phyloP scores from a whole-genome alignment of 352 stramenopile genomes.

The Globisporangium rhizosaccharum region DNA sequence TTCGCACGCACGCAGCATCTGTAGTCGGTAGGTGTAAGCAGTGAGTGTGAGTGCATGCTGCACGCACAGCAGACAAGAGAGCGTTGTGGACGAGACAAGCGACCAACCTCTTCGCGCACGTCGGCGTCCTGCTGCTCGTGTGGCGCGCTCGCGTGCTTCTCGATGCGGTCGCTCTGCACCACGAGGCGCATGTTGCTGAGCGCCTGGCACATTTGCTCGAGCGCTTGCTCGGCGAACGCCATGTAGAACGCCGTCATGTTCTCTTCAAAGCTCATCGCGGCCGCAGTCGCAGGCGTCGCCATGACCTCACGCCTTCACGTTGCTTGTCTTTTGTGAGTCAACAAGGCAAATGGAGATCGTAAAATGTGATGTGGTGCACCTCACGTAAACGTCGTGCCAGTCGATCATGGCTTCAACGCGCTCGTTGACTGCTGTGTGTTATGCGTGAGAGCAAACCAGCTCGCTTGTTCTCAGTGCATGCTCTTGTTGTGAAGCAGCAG shows the following conservation, averaged over 20 bases:
- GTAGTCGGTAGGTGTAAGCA: background rate
- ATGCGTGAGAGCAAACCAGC: background rate
- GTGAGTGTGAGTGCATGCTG: background rate
- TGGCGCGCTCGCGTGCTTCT: slow-evolving; percentile 7
- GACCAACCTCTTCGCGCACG: slow-evolving; percentile 55
- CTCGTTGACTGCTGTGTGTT: too few relatives aligned
- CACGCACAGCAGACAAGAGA: background rate
- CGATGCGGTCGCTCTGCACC: slow-evolving; percentile 21
- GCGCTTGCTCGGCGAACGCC: slow-evolving; percentile 65
- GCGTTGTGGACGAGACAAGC: background rate
- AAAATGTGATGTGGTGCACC: background rate
- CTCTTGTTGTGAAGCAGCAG: too few relatives aligned
- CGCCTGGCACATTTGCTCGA: slow-evolving; percentile 60
- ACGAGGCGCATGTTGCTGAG: slow-evolving; percentile 50
- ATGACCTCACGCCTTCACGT: background rate
- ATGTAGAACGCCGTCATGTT: slow-evolving; percentile 80
- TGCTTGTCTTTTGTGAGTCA: background rate
- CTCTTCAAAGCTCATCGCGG: slow-evolving; percentile 68
- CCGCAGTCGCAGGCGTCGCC: background rate
- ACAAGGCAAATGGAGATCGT: background rate
- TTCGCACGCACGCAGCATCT: slow-evolving; percentile 75
- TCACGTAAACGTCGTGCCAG: background rate
- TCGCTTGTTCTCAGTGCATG: too few relatives aligned
- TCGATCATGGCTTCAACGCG: too few relatives aligned
- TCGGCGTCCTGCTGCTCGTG: slow-evolving; percentile 17